Percentiles rank a stretch among this genome's conserved stretches.
Evolutionary conservation across 495 filamentous ascomycete genomes (phyloP).

Genomic region (Wilcoxina mikolae): DNA sequence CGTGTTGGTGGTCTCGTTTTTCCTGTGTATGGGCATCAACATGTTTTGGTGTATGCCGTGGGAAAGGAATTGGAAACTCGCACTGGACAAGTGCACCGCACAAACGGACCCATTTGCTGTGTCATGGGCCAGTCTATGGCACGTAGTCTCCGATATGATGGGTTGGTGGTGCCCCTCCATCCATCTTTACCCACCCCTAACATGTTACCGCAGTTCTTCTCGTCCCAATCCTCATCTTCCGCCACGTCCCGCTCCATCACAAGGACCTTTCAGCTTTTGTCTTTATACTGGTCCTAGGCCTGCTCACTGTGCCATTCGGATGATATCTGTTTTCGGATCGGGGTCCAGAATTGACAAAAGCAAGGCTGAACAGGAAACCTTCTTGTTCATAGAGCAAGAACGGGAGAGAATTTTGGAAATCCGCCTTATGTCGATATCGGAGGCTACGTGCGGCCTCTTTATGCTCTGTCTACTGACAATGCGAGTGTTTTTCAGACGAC

Average conservation of each 20-base stretch:
- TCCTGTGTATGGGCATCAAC: background rate
- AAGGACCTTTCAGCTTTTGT: background rate
- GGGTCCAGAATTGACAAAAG: background rate
- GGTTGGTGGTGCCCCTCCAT: background rate
- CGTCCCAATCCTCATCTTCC: background rate
- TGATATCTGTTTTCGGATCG: background rate
- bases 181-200: background rate
- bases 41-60: background rate
- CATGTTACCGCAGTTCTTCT: background rate
- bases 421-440: background rate
- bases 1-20: background rate
- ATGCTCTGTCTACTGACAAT: background rate
- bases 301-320: background rate
- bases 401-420: background rate
- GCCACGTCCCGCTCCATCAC: background rate
- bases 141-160: background rate
- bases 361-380: background rate
- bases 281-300: background rate
- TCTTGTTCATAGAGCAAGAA: background rate
- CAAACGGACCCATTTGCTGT: background rate
- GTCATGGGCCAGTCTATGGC: background rate
- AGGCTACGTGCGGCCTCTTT: background rate
- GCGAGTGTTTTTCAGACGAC: background rate
- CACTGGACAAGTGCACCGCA: background rate
- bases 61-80: background rate